Percentiles rank a stretch among this genome's conserved stretches.
Conservation (phyloP, 2,329 filamentous ascomycete species). For the Pseudocercospora fijiensis region DNA sequence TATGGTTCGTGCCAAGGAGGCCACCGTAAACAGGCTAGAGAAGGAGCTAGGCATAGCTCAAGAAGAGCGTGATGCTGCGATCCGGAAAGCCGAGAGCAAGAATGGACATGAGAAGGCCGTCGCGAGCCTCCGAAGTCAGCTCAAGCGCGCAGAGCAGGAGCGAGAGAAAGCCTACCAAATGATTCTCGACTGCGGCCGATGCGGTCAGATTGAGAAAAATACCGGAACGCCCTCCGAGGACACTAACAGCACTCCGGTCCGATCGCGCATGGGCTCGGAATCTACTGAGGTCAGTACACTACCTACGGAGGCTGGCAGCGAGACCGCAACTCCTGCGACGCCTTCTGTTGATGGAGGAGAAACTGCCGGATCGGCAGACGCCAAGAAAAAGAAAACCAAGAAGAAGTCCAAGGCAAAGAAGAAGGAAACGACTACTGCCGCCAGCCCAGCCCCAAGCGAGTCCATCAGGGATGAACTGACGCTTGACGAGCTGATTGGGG, state of each 20-base stretch:
- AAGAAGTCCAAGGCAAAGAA: slow-evolving; percentile 80
- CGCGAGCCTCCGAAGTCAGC: slow-evolving; percentile 32
- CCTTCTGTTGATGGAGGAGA: slow-evolving; percentile 28
- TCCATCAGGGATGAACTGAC: slow-evolving; percentile 20
- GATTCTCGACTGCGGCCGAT: slow-evolving; percentile 39
- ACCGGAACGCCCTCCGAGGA: slow-evolving; percentile 20
- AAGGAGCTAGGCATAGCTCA: not conserved
- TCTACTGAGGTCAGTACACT: slow-evolving; percentile 29
- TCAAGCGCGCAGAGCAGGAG: slow-evolving; percentile 35
- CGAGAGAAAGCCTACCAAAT: slow-evolving; percentile 39
- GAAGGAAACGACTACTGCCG: slow-evolving; percentile 52
- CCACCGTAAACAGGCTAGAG: slow-evolving; percentile 5
- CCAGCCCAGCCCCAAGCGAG: slow-evolving; percentile 47
- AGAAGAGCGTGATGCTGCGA: slow-evolving; percentile 32
- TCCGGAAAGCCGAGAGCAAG: slow-evolving; percentile 29
- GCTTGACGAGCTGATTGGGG: slow-evolving; percentile 24
- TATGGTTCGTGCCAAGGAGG: slow-evolving; percentile 8
- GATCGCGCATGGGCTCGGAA: slow-evolving; percentile 30
- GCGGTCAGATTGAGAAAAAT: slow-evolving; percentile 25
- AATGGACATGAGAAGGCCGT: slow-evolving; percentile 33
- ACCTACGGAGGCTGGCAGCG: slow-evolving; percentile 30
- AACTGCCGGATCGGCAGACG: slow-evolving; percentile 37
- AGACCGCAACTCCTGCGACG: slow-evolving; percentile 24
- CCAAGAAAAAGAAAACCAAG: slow-evolving; percentile 75
- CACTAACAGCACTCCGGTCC: slow-evolving; percentile 19